Percentiles rank a stretch among this genome's conserved stretches.
These are phyloP conservation scores for Picochlorum sp. DNA, from an alignment of 139 green algal species.

Conservation along the genomic window DNA sequence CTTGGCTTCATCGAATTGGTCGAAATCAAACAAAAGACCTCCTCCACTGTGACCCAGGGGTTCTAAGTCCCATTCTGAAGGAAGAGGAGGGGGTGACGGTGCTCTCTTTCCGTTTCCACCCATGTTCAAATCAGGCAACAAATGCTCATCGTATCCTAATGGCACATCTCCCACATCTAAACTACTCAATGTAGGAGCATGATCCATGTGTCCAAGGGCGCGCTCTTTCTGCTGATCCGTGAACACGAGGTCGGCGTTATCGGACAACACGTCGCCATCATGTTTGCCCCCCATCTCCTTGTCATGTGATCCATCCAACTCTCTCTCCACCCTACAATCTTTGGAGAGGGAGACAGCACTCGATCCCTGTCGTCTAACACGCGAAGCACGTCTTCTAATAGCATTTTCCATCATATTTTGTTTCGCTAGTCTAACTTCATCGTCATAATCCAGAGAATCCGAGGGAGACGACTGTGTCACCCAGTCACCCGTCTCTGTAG, in stretches of 20 bases:
- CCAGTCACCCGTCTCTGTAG: conserved; percentile 15
- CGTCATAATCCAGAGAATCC: conserved; percentile 13
- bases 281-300: no score
- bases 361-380: background rate
- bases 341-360: background rate
- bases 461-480: conserved; percentile 10
- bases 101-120: conserved; percentile 2
- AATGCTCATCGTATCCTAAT: background rate
- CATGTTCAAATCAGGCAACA: background rate
- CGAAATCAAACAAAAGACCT: conserved; percentile 32
- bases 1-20: conserved; percentile 26
- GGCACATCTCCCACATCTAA: background rate
- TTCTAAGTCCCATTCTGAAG: conserved; percentile 23
- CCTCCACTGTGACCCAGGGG: background rate
- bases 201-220: background rate
- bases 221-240: background rate
- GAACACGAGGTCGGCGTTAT: conserved; percentile 7
- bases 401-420: background rate
- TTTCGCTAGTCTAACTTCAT: conserved; percentile 2
- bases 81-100: conserved; percentile 30
- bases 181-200: conserved; percentile 8
- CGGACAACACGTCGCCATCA: no score
- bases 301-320: background rate
- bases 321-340: background rate
- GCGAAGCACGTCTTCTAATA: background rate